Base-by-base conservation (phyloP, 176 grass and related monocot species). In the Ananas comosus region DNA sequence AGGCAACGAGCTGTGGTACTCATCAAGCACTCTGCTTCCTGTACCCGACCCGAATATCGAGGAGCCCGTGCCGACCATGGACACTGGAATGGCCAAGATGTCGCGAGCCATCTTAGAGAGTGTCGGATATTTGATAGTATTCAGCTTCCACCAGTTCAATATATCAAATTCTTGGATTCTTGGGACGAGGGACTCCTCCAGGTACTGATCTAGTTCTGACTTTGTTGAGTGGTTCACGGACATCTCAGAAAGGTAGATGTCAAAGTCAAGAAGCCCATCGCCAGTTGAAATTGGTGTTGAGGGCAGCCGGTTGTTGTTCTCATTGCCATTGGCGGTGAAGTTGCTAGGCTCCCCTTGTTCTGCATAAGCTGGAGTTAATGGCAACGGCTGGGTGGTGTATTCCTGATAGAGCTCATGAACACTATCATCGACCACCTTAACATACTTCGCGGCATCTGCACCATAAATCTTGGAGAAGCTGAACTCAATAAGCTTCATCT, bases 401-500 rank as follows among this genome's bases (percentile, higher is more conserved):
- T 96, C 87, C 69, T 67, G 78, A 13, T 96, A 96, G 13, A 96
- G 82, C 67, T 96, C 91, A 56, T 79, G 81, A 48, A 91, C 33
- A 73, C 78, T 79, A 47, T 91, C 91, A 72, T 78, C 79, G 29
- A 91, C 87, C 67, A 85, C 82, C 76, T 91, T 91, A 25, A 88
- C 66, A 85, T 96, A 85, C 69, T 81, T 87, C 8, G 53, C 49
- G 42, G 87, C 81, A 69, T 91, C 91, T 29, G 61, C 70, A 14
- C 91, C 82, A 53, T 96, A 90, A 61, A 96, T 96, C 78, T 96
- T 96, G n/a, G 87, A 85, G 70, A 87, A 91, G 70, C 91, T 96
- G 51, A 91, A 96, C 48, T 96, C 91, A 23, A 96, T 70, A 47
- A 96, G 87, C 80, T 96, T 96, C 87, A 96, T 83, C 73, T 96